A percentile compares a stretch with the other conserved stretches of the same genome.
These are phyloP conservation scores for Andrographis paniculata DNA, from an alignment of 305 asterid species.

Conservation along the genomic window DNA sequence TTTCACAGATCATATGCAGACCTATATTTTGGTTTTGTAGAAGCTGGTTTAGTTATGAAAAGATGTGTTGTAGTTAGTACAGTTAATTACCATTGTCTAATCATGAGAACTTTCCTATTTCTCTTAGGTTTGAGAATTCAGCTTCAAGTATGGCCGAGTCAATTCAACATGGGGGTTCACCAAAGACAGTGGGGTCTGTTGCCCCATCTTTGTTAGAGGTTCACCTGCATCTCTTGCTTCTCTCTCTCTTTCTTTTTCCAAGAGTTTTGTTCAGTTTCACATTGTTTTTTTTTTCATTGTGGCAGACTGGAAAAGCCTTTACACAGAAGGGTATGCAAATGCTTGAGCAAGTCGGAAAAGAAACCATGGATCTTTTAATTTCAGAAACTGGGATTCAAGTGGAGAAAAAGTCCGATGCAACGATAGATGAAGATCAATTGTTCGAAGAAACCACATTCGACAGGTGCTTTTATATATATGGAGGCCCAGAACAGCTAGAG, in stretches of 20 bases:
- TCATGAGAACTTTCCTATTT: slow-evolving; percentile 20
- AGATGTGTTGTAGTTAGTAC: background rate
- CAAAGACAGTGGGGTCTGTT: slow-evolving; percentile 48
- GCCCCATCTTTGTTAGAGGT: slow-evolving; percentile 89
- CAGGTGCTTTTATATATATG: slow-evolving; percentile 94
- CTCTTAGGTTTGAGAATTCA: slow-evolving; percentile 70
- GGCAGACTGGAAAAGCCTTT: slow-evolving; percentile 76
- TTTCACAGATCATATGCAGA: background rate
- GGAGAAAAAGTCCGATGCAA: slow-evolving; percentile 41
- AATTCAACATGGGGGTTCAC: slow-evolving; percentile 56
- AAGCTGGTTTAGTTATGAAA: slow-evolving; percentile 3
- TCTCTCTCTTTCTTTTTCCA: slow-evolving; percentile 5
- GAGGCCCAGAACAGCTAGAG: slow-evolving; percentile 99
- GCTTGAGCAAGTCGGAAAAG: slow-evolving; percentile 92
- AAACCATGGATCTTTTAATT: slow-evolving; percentile 87
- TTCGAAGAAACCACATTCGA: slow-evolving; percentile 82
- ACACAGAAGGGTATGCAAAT: slow-evolving; percentile 86
- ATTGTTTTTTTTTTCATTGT: slow-evolving; percentile 14
- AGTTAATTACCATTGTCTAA: background rate
- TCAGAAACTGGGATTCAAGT: slow-evolving; percentile 75
- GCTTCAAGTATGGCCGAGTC: slow-evolving; percentile 66
- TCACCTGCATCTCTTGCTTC: slow-evolving; percentile 12
- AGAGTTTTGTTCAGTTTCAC: slow-evolving; percentile 12
- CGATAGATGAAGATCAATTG: slow-evolving; percentile 57
- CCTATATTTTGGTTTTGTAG: slow-evolving; percentile 3